Conservation (phyloP, 192 early-diverging fungal genomes). For the Entophlyctis luteolus region DNA sequence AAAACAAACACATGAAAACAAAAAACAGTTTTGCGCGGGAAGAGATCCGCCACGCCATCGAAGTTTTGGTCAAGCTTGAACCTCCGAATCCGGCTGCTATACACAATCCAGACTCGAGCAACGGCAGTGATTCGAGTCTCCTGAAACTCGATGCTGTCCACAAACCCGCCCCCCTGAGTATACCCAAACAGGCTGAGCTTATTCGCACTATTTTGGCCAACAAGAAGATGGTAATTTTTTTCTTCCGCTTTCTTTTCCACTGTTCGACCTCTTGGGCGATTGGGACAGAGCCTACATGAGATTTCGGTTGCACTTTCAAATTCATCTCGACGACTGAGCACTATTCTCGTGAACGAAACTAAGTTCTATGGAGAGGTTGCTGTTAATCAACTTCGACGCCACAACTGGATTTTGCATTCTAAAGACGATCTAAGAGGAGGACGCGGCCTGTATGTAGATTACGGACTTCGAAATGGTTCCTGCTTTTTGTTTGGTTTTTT, state of each 20-base stretch:
- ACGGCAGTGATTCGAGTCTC: not conserved
- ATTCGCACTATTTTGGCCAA: not conserved
- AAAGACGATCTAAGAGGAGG: not conserved
- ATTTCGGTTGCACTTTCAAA: not conserved
- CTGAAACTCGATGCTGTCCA: not conserved
- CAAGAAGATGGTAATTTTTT: slow-evolving; percentile 19
- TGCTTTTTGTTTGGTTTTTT: not conserved
- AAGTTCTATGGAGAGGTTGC: slow-evolving; percentile 9
- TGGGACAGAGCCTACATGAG: not conserved
- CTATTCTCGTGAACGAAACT: slow-evolving; percentile 5
- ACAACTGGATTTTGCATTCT: slow-evolving; percentile 25
- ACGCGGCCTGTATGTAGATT: slow-evolving; percentile 17
- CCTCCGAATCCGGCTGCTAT: not conserved
- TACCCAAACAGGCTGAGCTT: not conserved
- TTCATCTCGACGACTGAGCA: not conserved
- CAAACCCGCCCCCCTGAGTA: not conserved
- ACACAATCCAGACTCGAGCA: not conserved
- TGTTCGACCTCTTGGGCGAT: not conserved
- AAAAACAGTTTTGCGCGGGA: slow-evolving; percentile 4
- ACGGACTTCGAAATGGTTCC: slow-evolving; percentile 10
- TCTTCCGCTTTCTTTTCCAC: not conserved
- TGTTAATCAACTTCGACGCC: slow-evolving; percentile 9
- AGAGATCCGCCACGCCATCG: slow-evolving; percentile 8
- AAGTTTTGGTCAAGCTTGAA: slow-evolving; percentile 10
- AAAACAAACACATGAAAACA: not conserved